These are phyloP conservation scores for Penicillium verrucosum DNA, from an alignment of 2,329 filamentous ascomycete genomes.

Conservation along the genomic window DNA sequence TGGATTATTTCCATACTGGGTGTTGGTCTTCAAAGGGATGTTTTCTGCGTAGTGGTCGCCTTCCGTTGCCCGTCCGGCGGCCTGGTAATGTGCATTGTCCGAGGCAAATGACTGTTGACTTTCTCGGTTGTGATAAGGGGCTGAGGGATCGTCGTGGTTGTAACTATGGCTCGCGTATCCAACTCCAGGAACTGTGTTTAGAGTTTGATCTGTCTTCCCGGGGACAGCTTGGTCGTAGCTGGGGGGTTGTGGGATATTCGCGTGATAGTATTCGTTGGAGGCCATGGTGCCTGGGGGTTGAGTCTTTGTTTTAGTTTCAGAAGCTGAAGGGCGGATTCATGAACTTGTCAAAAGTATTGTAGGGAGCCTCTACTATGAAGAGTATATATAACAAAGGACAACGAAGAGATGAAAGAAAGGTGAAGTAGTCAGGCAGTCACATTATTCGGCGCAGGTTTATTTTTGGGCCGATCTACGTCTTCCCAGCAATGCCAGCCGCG, in stretches of 20 bases:
- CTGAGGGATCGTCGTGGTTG: constrained; percentile 43
- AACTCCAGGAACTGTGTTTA: constrained; percentile 20
- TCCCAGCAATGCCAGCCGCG: constrained; percentile 27
- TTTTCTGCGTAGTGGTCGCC: constrained; percentile 42
- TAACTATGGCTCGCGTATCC: constrained; percentile 25
- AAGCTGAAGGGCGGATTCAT: neutral
- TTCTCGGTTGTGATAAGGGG: constrained; percentile 37
- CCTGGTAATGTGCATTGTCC: constrained; percentile 31
- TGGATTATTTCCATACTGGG: constrained; percentile 36
- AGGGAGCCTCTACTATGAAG: neutral
- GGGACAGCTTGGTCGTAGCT: constrained; percentile 35
- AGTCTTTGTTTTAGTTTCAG: neutral
- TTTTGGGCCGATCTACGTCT: constrained; percentile 24
- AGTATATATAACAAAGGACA: neutral
- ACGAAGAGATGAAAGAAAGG: constrained; percentile 3
- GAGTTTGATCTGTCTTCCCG: constrained; percentile 39
- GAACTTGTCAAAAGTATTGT: neutral
- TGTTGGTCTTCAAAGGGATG: constrained; percentile 39
- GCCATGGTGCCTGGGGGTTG: constrained; percentile 50
- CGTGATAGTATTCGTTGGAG: constrained; percentile 64
- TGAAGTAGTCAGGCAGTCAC: constrained; percentile 18
- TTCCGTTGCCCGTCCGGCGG: constrained; percentile 32
- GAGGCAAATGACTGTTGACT: constrained; percentile 39
- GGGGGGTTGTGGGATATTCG: constrained; percentile 34
- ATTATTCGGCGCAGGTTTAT: constrained; percentile 19